phyloP scores from a whole-genome alignment of 164 flowering plant genomes.

The Warburgia ugandensis region DNA sequence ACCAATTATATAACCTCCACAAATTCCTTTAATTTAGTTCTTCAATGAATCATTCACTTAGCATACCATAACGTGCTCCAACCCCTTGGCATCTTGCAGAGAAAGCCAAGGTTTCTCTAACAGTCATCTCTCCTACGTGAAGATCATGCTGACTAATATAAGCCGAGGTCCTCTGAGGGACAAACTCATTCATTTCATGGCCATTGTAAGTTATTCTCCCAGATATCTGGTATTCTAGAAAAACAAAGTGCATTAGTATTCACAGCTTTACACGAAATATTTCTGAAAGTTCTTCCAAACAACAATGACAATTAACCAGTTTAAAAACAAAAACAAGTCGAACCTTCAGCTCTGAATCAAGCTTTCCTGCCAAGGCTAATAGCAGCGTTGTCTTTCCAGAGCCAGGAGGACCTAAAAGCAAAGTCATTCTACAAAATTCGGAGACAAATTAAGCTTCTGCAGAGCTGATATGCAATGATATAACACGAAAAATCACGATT shows the following conservation, averaged over 20 bases:
- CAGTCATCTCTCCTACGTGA: constrained; percentile 58
- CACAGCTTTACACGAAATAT: background rate
- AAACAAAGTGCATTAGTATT: background rate
- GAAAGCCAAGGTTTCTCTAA: constrained; percentile 50
- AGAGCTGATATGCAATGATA: background rate
- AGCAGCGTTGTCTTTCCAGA: constrained; percentile 28
- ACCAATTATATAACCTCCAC: background rate
- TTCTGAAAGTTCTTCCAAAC: background rate
- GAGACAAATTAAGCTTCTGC: background rate
- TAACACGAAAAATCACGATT: background rate
- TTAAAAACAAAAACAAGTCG: background rate
- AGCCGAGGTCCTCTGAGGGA: constrained; percentile 57
- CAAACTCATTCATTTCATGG: constrained; percentile 58
- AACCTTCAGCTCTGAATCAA: constrained; percentile 39
- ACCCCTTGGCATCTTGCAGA: constrained; percentile 64
- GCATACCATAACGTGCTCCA: constrained; percentile 43
- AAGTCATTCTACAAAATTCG: constrained; percentile 23
- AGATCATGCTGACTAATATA: constrained; percentile 59
- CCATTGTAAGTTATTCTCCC: constrained; percentile 71
- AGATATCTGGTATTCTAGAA: constrained; percentile 25
- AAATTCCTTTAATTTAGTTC: background rate
- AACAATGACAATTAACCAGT: background rate
- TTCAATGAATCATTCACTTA: background rate
- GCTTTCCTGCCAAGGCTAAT: constrained; percentile 37
- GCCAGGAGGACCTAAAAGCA: constrained; percentile 33